Conservation (phyloP, 2,329 filamentous ascomycete species). For the Drechslera avenae region DNA sequence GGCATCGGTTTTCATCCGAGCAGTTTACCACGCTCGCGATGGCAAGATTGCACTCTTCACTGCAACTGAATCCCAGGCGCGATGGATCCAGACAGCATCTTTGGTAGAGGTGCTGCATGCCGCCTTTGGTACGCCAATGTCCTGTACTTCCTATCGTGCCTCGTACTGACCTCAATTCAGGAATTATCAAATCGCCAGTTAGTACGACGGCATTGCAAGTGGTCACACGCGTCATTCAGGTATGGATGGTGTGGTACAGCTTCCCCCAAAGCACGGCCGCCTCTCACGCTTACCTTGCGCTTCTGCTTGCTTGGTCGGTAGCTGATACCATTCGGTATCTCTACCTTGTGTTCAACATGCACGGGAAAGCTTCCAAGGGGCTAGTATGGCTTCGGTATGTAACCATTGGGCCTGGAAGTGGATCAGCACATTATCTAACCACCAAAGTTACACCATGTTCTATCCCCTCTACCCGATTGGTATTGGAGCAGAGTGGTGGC, state of each 20-base stretch:
- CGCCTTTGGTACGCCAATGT: conserved; percentile 17
- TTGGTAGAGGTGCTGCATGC: conserved; percentile 31
- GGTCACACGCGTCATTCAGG: conserved; percentile 33
- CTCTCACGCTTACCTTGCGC: conserved; percentile 23
- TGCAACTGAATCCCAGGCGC: conserved; percentile 16
- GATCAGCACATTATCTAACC: not conserved
- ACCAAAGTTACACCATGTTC: conserved; percentile 29
- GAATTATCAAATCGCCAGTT: conserved; percentile 31
- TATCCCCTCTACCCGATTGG: conserved; percentile 33
- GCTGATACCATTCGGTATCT: conserved; percentile 30
- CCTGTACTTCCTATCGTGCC: not conserved
- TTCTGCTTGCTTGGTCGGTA: conserved; percentile 30
- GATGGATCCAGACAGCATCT: conserved; percentile 29
- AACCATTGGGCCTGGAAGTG: too few species aligned
- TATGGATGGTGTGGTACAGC: conserved; percentile 35
- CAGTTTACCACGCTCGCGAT: not conserved
- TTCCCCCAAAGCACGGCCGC: conserved; percentile 26
- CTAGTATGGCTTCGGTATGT: conserved; percentile 29
- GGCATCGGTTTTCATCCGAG: conserved; percentile 15
- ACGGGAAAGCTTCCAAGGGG: conserved; percentile 16
- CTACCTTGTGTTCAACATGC: conserved; percentile 30
- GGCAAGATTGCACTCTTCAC: conserved; percentile 17
- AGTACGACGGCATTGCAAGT: conserved; percentile 31
- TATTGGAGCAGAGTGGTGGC: conserved; percentile 36
- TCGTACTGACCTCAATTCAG: conserved; percentile 7